Conservation (phyloP, 768 basidiomycete species). For the Rhodocollybia butyracea region DNA sequence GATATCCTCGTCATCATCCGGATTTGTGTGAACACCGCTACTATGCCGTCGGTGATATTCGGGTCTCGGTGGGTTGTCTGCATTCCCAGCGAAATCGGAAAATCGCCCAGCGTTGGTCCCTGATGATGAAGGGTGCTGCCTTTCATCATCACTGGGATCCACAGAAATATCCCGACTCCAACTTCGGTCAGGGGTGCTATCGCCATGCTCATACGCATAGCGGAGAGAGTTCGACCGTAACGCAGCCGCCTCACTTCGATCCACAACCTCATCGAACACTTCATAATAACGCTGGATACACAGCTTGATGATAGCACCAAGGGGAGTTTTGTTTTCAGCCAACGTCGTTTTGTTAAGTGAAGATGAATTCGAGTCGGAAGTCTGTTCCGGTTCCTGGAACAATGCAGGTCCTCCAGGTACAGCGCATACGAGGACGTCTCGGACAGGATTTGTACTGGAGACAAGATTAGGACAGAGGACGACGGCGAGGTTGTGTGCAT, state of each 20-base stretch:
- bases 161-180: background rate
- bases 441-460: constrained; percentile 60
- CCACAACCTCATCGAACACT: constrained; percentile 78
- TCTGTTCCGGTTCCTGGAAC: constrained; percentile 23
- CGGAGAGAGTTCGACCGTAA: too few relatives aligned
- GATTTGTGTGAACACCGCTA: constrained; percentile 19
- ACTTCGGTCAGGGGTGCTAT: background rate
- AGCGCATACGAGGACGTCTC: constrained; percentile 72
- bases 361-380: constrained; percentile 11
- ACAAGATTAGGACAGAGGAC: constrained; percentile 81
- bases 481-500: constrained; percentile 77
- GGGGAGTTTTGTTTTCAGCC: constrained; percentile 52
- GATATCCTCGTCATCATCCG: constrained; percentile 68
- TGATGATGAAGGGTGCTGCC: background rate
- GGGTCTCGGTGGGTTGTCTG: background rate
- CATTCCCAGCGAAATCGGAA: background rate
- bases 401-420: constrained; percentile 49
- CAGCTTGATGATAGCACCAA: constrained; percentile 68
- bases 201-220: background rate
- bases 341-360: constrained; percentile 20
- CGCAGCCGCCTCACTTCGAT: constrained; percentile 58
- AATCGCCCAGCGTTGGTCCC: background rate
- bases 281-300: constrained; percentile 86
- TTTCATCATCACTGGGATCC: background rate
- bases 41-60: constrained; percentile 1